Base-by-base conservation (phyloP, 2,329 filamentous ascomycete species). In the Diaporthe destruens region DNA sequence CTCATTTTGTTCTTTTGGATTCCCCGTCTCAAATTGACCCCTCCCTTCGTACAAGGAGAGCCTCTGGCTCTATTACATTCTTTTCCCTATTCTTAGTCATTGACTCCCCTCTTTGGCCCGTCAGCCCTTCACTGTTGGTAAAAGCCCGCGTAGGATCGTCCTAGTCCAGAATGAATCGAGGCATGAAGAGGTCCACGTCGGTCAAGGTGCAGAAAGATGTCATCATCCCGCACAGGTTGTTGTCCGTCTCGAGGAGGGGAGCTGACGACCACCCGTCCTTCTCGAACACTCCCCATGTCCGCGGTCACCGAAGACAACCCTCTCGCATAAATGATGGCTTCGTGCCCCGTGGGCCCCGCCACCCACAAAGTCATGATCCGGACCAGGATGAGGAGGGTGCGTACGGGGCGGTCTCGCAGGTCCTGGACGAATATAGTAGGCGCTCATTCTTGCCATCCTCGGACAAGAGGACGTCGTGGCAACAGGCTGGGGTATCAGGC, bases 151-250 rank as follows among this genome's bases (percentile, higher is more conserved):
- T 61, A 44, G 34, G 34, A 54, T 61, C 56, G 18, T 18, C 42
- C 42, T 61, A 44, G 51, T 54, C 39, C 68, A 54, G 39, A 16
- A 70, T 70, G 68, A 32, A 34, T 51, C 34, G 67, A 53, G 68
- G 55, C 42, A 32, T 70, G 34, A 70, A 61, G 68, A 70, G 68
- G n/a, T 53, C 68, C 36, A 34, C 68, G 11, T 70, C 68, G 55
- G 68, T 61, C 34, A 70, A 70, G 55, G 68, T 70, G 34, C 68
- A 61, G 32, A 61, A 53, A 39, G 68, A 70, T 53, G 68, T 70
- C 20, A 23, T 70, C 47, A 25, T 70, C 39, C 68, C 68, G 23
- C 68, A 70, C 34, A 70, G 68, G 23, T 16, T 70, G 20, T 42
- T 61, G 14, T 70, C 68, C 11, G 68, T 61, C 39, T 70, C 68